Evolutionary conservation across 2,329 filamentous ascomycete species (phyloP).

Genomic region (Sporothrix phasma): DNA sequence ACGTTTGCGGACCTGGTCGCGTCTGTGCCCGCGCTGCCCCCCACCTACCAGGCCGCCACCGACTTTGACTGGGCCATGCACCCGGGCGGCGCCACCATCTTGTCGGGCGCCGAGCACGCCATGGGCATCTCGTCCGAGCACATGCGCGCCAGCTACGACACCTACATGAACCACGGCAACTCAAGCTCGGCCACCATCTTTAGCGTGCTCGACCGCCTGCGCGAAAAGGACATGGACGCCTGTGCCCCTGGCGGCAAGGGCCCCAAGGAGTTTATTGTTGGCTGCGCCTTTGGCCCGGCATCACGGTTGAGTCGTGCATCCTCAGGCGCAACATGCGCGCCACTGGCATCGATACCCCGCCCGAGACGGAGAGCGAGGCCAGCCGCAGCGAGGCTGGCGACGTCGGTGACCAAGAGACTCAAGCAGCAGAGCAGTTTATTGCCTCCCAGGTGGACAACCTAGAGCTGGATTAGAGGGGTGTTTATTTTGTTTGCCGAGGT

Average conservation of each 20-base stretch:
- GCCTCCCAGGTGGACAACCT: constrained; percentile 25
- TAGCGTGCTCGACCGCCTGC: constrained; percentile 53
- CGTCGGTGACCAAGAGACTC: constrained; percentile 19
- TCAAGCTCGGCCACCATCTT: constrained; percentile 60
- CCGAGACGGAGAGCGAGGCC: constrained; percentile 43
- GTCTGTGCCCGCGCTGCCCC: constrained; percentile 34
- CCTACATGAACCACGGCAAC: constrained; percentile 60
- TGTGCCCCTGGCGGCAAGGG: constrained; percentile 40
- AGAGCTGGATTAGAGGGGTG: constrained; percentile 23
- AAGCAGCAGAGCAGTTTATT: constrained; percentile 22
- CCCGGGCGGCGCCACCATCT: constrained; percentile 57
- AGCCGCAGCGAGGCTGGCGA: constrained; percentile 34
- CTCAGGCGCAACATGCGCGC: constrained; percentile 39
- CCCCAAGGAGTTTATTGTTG: constrained; percentile 49
- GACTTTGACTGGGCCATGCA: constrained; percentile 68
- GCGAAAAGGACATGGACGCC: constrained; percentile 50
- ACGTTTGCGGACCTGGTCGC: constrained; percentile 46
- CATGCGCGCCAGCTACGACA: constrained; percentile 59
- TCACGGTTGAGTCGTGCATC: constrained; percentile 59
- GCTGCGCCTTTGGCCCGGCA: constrained; percentile 60
- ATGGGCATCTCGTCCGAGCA: constrained; percentile 52
- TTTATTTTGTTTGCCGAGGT: background rate
- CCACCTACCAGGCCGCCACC: constrained; percentile 34
- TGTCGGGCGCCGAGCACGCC: constrained; percentile 50
- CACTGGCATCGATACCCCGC: constrained; percentile 40